phyloP scores from a whole-genome alignment of 164 flowering plant genomes.

The Magnolia changhungtana region DNA sequence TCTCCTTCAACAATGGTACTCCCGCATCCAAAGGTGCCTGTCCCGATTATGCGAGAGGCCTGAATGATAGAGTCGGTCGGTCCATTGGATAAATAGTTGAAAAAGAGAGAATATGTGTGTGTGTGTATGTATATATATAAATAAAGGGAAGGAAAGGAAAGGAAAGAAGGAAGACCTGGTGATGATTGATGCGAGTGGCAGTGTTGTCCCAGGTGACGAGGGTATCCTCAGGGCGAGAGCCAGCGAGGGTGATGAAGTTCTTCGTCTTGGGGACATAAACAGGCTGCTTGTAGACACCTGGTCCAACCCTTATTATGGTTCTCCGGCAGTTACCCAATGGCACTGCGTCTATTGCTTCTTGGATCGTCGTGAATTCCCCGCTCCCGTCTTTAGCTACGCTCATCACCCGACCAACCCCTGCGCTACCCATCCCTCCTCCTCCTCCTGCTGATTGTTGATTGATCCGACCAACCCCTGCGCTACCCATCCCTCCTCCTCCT shows the following conservation, averaged over 20 bases:
- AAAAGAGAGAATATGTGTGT: background rate
- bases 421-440: background rate
- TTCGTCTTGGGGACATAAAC: constrained; percentile 90
- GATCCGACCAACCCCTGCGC: constrained; percentile 13
- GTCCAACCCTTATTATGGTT: constrained; percentile 61
- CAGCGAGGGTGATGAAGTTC: constrained; percentile 80
- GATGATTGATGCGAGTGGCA: constrained; percentile 76
- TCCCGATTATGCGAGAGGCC: constrained; percentile 75
- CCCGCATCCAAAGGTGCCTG: constrained; percentile 95
- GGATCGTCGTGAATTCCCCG: constrained; percentile 66
- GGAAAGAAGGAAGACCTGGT: constrained; percentile 50
- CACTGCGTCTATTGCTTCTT: constrained; percentile 80
- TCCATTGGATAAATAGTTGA: background rate
- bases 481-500: background rate
- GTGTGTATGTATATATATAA: background rate
- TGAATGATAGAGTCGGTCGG: constrained; percentile 6
- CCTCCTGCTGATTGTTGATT: background rate
- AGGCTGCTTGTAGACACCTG: constrained; percentile 81
- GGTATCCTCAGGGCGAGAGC: constrained; percentile 57
- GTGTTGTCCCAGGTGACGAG: constrained; percentile 87
- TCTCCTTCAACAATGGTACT: constrained; percentile 83
- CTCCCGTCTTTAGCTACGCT: constrained; percentile 68
- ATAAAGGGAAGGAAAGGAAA: background rate
- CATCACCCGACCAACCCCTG: constrained; percentile 28
- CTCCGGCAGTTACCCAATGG: constrained; percentile 69